Base-by-base conservation (phyloP, 495 filamentous ascomycete genomes). In the Penicillium lagena region DNA sequence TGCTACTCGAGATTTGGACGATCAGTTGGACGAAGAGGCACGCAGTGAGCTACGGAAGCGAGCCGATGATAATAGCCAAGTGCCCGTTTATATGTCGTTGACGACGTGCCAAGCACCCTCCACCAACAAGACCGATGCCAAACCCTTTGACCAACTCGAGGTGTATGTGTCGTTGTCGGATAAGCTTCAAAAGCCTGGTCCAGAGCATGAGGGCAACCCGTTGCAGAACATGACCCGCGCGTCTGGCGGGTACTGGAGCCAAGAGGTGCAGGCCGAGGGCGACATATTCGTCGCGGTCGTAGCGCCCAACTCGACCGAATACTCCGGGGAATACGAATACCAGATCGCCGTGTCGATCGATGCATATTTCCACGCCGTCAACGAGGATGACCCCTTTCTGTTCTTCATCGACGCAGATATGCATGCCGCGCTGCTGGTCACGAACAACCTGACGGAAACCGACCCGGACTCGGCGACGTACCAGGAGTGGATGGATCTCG, bases 271-370 rank as follows among this genome's bases (percentile, higher is more conserved):
- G 8, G 69, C 78, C 2, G 70, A 71, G 3, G 67, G 66, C 9
- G 78, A 86, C 55, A 70, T 95, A 12, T 95, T 82, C 55, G 75
- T 97, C 31, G 81, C 80, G 2, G 72, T 99, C 1, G 70, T 72
- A 27, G 90, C 89, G 3, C 83, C 85, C 0, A 70, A 78, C 14
- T 63, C 79, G 6, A 71, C 79, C 1, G 52, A 60, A 7, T 87
- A 78, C 47, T 59, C 60, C 0, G 82, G 81, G 8, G 60, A 55
- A 2, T 97, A 86, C 62, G 84, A 79, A 46, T 90, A 88, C 54
- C 70, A 91, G 51, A 65, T 99, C 6, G 86, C 87, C 2, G 83
- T 80, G n/a, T 96, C 93, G 7, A 83, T 83, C 33, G 85, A 94
- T 49, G 74, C 53, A 1, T 81, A 68, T 38, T 95, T 87, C 60